phyloP scores from a whole-genome alignment of 495 filamentous ascomycete species.

The Hypoxylon fragiforme region DNA sequence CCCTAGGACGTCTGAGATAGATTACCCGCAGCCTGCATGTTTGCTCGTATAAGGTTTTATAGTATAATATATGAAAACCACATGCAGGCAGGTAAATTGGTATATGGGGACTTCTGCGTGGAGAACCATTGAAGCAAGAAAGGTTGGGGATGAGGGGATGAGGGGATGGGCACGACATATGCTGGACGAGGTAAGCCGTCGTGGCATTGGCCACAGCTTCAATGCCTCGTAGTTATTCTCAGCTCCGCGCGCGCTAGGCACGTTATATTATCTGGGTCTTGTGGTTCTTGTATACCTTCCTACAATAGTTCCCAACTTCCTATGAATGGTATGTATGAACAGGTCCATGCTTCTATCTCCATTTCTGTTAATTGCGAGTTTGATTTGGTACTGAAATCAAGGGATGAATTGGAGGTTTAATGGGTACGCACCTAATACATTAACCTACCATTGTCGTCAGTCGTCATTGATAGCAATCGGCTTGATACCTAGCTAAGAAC shows the following conservation, averaged over 20 bases:
- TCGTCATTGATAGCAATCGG: too few relatives aligned
- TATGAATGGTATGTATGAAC: too few relatives aligned
- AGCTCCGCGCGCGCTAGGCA: neutral
- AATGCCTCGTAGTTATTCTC: neutral
- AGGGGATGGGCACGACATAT: conserved; percentile 14
- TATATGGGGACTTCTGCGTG: neutral
- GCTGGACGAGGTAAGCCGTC: conserved; percentile 8
- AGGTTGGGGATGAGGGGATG: too few relatives aligned
- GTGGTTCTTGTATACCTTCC: too few relatives aligned
- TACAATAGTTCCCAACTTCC: too few relatives aligned
- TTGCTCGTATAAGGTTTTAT: neutral
- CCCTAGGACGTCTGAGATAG: neutral
- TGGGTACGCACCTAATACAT: too few relatives aligned
- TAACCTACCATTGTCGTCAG: too few relatives aligned
- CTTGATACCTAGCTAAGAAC: too few relatives aligned
- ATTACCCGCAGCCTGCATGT: neutral
- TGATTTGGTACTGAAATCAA: conserved; percentile 1
- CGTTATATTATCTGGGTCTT: neutral
- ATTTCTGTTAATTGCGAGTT: neutral
- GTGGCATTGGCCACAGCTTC: conserved; percentile 5
- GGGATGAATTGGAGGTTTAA: too few relatives aligned
- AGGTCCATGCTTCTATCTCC: too few relatives aligned
- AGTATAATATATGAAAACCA: too few relatives aligned
- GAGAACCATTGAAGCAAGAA: neutral
- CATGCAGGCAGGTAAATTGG: neutral